These are phyloP conservation scores for Diaporthe helianthi DNA, from an alignment of 2,329 filamentous ascomycete genomes.

Conservation along the genomic window DNA sequence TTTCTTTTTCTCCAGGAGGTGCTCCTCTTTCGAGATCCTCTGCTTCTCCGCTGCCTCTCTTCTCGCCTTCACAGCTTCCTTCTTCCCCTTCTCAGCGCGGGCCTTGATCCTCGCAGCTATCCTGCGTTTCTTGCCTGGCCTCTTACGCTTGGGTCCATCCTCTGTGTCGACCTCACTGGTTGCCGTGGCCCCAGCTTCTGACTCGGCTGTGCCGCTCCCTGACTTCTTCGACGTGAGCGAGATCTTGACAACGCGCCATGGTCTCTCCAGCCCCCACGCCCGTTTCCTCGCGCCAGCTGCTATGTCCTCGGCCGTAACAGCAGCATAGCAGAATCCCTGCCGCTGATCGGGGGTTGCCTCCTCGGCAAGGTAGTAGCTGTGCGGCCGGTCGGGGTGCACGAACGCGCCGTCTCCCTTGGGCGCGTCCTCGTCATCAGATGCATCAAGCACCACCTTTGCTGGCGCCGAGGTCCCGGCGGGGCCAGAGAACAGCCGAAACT, in stretches of 20 bases:
- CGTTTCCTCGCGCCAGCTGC: constrained; percentile 50
- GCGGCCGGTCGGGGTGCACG: constrained; percentile 49
- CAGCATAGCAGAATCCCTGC: constrained; percentile 51
- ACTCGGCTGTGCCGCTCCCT: not conserved
- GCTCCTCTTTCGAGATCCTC: constrained; percentile 59
- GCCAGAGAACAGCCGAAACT: constrained; percentile 65
- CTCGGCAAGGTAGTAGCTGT: constrained; percentile 57
- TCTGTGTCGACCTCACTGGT: constrained; percentile 27
- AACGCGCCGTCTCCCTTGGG: constrained; percentile 47
- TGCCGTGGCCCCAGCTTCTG: constrained; percentile 22
- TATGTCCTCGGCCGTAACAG: constrained; percentile 61
- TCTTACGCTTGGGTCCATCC: constrained; percentile 47
- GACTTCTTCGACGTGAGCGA: constrained; percentile 42
- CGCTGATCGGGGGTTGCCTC: constrained; percentile 47
- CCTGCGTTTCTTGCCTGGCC: constrained; percentile 66
- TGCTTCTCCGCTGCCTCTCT: constrained; percentile 49
- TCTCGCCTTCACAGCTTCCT: constrained; percentile 35
- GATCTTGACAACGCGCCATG: constrained; percentile 63
- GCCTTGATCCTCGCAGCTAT: constrained; percentile 57
- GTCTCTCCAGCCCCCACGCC: constrained; percentile 65
- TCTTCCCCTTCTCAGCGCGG: constrained; percentile 48
- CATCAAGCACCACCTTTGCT: constrained; percentile 57
- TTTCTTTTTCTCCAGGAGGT: constrained; percentile 67
- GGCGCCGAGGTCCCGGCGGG: constrained; percentile 43
- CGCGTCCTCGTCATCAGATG: constrained; percentile 47